Conservation (phyloP, 1,284 basidiomycete genomes). For the Porodaedalea pini region DNA sequence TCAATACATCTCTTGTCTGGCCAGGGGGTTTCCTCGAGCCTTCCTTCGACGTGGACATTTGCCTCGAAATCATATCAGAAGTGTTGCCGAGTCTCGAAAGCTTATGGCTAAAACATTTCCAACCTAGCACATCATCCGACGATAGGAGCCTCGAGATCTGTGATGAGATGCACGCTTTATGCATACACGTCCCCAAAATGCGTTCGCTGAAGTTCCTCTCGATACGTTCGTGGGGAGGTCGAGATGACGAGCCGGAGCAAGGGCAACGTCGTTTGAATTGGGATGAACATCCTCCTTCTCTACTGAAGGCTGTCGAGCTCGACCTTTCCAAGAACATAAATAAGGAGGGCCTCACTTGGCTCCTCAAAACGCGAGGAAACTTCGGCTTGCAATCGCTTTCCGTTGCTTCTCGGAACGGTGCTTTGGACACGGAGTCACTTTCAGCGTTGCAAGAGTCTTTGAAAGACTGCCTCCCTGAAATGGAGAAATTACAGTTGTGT, state of each 20-base stretch:
- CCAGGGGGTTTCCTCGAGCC: background rate
- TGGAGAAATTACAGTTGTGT: background rate
- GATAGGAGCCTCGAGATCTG: too few species aligned
- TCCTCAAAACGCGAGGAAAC: background rate
- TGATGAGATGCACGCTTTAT: too few species aligned
- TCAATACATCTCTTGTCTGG: slow-evolving; percentile 1
- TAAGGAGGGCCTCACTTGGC: background rate
- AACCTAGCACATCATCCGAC: background rate
- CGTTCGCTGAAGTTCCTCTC: too few species aligned
- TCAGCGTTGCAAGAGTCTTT: background rate
- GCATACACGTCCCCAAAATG: too few species aligned
- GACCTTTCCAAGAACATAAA: background rate
- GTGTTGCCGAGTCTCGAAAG: background rate
- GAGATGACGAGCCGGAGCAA: background rate
- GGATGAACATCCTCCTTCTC: background rate
- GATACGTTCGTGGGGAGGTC: too few species aligned
- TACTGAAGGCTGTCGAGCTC: slow-evolving; percentile 3
- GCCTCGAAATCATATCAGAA: background rate
- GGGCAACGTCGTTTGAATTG: background rate
- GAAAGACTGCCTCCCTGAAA: background rate
- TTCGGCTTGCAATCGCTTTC: background rate
- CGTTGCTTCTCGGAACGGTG: background rate
- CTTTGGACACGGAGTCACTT: background rate
- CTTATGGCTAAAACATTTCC: slow-evolving; percentile 1
- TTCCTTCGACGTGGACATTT: background rate